Evolutionary conservation across 2,329 filamentous ascomycete genomes (phyloP).

Genomic region (Fusarium nodosum): DNA sequence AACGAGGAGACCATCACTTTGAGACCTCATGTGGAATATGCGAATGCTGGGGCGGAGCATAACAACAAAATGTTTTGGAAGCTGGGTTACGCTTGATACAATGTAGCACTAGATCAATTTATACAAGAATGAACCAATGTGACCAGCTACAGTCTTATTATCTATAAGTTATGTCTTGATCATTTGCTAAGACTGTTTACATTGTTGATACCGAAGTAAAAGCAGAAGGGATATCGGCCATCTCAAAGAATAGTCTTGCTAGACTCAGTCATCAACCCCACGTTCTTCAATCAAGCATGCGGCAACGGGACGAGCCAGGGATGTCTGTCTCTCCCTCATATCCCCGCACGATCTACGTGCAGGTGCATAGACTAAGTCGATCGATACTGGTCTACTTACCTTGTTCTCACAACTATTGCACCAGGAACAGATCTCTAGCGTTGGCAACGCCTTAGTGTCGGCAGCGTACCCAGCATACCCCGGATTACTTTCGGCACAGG

Average conservation of each 20-base stretch:
- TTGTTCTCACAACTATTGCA: neutral
- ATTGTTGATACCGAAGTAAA: too few species aligned
- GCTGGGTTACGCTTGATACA: neutral
- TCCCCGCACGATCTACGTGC: accelerated
- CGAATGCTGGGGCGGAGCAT: slow-evolving; percentile 12
- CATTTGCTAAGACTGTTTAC: too few species aligned
- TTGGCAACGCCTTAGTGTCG: neutral
- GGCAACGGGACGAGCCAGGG: neutral
- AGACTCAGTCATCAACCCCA: too few species aligned
- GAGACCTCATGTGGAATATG: slow-evolving; percentile 4
- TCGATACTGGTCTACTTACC: neutral
- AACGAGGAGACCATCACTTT: neutral
- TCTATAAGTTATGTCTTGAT: too few species aligned
- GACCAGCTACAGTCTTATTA: too few species aligned
- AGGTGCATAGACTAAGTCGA: neutral
- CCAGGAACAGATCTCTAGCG: neutral
- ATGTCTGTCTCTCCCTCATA: neutral
- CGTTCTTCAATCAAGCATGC: neutral
- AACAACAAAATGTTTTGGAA: slow-evolving; percentile 21
- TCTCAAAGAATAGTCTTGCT: too few species aligned
- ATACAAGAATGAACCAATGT: neutral
- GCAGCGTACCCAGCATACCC: neutral
- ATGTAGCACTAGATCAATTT: accelerated
- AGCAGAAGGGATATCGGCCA: too few species aligned
- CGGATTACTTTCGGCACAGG: neutral